phyloP scores from a whole-genome alignment of 345 rosid genomes.

The Lepidium sativum region DNA sequence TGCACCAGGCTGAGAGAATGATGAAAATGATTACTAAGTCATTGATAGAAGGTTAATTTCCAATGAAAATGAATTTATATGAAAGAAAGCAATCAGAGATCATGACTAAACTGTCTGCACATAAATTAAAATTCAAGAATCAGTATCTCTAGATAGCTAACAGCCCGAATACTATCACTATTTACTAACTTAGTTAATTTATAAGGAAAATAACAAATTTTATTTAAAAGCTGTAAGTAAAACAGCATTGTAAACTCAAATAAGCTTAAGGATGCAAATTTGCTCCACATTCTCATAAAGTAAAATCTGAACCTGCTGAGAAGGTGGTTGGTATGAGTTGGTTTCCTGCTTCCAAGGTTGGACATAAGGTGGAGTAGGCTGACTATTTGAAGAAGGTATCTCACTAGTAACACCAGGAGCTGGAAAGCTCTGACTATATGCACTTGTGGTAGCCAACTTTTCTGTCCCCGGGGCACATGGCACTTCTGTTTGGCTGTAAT shows the following conservation, averaged over 20 bases:
- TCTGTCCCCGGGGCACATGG: conserved; percentile 99
- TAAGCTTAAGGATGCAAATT: background rate
- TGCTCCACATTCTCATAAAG: conserved; percentile 3
- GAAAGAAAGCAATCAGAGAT: conserved; percentile 5
- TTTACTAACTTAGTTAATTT: background rate
- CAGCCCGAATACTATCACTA: background rate
- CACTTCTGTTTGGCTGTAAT: conserved; percentile 84
- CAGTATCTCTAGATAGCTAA: background rate
- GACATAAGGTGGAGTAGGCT: conserved; percentile 41
- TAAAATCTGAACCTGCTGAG: conserved; percentile 58
- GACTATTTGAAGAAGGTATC: conserved; percentile 49
- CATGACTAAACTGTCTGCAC: conserved; percentile 8
- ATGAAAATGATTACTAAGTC: conserved; percentile 4
- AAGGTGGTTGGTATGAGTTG: conserved; percentile 42
- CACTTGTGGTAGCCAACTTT: conserved; percentile 47
- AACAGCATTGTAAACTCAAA: background rate
- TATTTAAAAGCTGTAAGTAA: background rate
- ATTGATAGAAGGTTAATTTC: background rate
- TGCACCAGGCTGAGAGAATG: conserved; percentile 53
- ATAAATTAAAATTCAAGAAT: background rate
- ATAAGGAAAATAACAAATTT: background rate
- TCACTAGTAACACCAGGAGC: conserved; percentile 46
- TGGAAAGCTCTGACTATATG: conserved; percentile 49
- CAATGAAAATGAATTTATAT: background rate
- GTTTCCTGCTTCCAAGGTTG: conserved; percentile 67